Conservation (phyloP, 331 rosid species). For the Dryas integrifolia region DNA sequence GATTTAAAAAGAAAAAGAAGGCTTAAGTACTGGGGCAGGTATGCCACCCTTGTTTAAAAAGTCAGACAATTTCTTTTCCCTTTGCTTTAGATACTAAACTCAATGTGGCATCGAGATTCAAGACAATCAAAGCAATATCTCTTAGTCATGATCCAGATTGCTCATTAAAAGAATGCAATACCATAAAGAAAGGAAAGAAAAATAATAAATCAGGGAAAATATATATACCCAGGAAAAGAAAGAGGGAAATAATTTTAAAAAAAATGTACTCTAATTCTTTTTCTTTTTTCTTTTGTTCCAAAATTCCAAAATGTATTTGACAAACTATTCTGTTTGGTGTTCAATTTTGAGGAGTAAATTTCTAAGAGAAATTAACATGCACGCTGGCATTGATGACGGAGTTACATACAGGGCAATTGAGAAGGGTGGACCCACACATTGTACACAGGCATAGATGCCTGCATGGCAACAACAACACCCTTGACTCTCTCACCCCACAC, state of each 20-base stretch:
- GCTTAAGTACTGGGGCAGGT: neutral
- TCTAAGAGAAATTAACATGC: constrained; percentile 80
- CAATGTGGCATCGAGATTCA: neutral
- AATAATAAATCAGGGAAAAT: neutral
- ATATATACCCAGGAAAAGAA: neutral
- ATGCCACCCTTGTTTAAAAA: neutral
- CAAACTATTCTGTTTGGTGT: neutral
- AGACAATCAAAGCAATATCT: neutral
- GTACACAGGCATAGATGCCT: constrained; percentile 84
- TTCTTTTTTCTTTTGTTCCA: neutral
- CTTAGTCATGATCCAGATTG: neutral
- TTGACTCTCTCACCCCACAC: constrained; percentile 59
- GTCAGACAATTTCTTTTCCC: neutral
- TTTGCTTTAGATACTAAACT: neutral
- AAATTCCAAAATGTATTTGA: constrained; percentile 16
- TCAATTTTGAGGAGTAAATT: neutral
- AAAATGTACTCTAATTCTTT: constrained; percentile 7
- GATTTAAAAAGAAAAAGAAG: neutral
- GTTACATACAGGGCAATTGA: constrained; percentile 69
- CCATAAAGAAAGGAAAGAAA: neutral
- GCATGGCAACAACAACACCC: constrained; percentile 77
- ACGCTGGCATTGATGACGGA: constrained; percentile 66
- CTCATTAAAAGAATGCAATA: neutral
- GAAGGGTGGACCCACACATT: constrained; percentile 67
- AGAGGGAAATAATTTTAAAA: neutral